phyloP scores from a whole-genome alignment of 2,329 filamentous ascomycete genomes.

The Uncinocarpus reesii region DNA sequence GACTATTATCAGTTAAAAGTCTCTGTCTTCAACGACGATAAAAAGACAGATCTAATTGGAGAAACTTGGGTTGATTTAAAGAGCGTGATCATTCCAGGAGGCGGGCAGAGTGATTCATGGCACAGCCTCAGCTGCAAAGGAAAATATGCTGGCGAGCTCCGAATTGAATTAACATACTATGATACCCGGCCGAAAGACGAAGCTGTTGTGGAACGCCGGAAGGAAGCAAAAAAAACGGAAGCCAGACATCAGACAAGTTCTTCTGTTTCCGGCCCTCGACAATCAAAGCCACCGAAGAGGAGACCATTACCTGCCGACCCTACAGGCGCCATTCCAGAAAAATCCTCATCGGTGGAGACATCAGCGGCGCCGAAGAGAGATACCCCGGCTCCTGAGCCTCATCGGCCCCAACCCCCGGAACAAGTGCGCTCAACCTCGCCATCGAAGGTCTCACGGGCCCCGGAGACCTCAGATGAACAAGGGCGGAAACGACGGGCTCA shows the following conservation, averaged over 20 bases:
- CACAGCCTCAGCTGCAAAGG: conserved; percentile 76
- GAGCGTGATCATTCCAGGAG: conserved; percentile 69
- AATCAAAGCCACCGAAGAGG: conserved; percentile 61
- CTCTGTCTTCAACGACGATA: conserved; percentile 96
- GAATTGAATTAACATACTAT: conserved; percentile 94
- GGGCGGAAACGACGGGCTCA: conserved; percentile 12
- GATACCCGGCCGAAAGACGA: conserved; percentile 80
- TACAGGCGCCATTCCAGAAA: conserved; percentile 40
- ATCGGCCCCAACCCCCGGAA: conserved; percentile 24
- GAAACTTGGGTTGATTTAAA: conserved; percentile 83
- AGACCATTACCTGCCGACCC: conserved; percentile 76
- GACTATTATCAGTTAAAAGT: conserved; percentile 95
- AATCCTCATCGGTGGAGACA: conserved; percentile 32
- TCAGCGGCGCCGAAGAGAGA: conserved; percentile 3
- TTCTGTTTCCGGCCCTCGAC: conserved; percentile 38
- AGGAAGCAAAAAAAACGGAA: conserved; percentile 31
- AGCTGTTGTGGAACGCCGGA: conserved; percentile 46
- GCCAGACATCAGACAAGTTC: conserved; percentile 23
- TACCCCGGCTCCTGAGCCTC: background rate
- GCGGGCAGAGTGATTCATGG: conserved; percentile 91
- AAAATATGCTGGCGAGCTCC: conserved; percentile 90
- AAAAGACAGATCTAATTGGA: conserved; percentile 91
- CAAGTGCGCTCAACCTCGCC: conserved; percentile 24
- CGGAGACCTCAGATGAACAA: conserved; percentile 26
- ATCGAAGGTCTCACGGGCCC: conserved; percentile 19